Evolutionary conservation across 768 basidiomycete genomes (phyloP).

Genomic region (Lentinula lateritia): DNA sequence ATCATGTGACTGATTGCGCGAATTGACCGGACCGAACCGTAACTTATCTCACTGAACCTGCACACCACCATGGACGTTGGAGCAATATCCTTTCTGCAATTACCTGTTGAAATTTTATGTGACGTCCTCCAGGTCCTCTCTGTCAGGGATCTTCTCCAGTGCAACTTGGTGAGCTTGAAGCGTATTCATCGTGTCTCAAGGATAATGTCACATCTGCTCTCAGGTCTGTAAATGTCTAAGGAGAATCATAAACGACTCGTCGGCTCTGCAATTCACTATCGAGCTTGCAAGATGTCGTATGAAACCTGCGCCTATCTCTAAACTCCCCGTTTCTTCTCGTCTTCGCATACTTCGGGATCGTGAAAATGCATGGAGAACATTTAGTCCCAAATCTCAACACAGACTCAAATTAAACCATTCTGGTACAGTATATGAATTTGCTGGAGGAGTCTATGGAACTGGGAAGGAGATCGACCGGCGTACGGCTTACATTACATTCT

Average conservation of each 20-base stretch:
- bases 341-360: conserved; percentile 34
- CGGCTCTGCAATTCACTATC: conserved; percentile 42
- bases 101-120: conserved; percentile 34
- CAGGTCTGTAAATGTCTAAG: conserved; percentile 36
- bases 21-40: neutral
- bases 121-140: conserved; percentile 28
- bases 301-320: conserved; percentile 27
- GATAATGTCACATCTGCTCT: neutral
- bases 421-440: conserved; percentile 46
- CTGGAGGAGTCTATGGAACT: conserved; percentile 41
- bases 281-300: conserved; percentile 44
- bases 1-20: neutral
- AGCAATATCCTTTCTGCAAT: neutral
- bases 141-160: conserved; percentile 28
- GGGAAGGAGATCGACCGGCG: conserved; percentile 34
- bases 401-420: conserved; percentile 35
- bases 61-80: neutral
- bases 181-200: neutral
- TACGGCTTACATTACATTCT: conserved; percentile 28
- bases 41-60: neutral
- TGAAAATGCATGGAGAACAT: conserved; percentile 43
- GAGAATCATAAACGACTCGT: conserved; percentile 34
- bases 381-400: conserved; percentile 32
- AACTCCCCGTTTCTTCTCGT: conserved; percentile 32
- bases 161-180: conserved; percentile 21